These are phyloP conservation scores for Eleusine indica DNA, from an alignment of 176 grass and related monocot species.

Conservation along the genomic window DNA sequence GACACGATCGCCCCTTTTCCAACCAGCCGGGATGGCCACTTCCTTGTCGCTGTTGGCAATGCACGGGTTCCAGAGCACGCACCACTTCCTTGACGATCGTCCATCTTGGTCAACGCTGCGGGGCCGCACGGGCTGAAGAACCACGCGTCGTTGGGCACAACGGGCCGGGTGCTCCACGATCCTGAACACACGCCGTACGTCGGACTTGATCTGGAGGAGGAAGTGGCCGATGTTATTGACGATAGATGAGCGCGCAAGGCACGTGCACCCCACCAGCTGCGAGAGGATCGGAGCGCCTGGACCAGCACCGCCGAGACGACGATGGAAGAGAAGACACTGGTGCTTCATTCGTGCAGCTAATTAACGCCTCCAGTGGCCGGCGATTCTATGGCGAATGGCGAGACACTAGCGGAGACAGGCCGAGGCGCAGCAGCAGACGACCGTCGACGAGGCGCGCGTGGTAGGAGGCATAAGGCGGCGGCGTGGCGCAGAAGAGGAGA, in stretches of 20 bases:
- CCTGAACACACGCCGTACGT: not conserved
- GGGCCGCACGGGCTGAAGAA: no score
- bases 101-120: no score
- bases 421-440: no score
- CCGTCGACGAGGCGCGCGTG: no score
- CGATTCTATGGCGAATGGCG: no score
- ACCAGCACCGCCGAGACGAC: not conserved
- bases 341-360: no score
- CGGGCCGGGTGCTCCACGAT: constrained; percentile 16
- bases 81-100: not conserved
- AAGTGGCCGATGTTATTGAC: not conserved
- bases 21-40: not conserved
- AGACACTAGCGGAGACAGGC: no score
- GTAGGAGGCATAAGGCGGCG: no score
- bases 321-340: not conserved
- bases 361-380: no score
- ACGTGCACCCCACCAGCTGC: constrained; percentile 10
- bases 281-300: not conserved
- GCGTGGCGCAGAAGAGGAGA: no score
- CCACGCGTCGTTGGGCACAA: not conserved
- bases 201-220: not conserved
- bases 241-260: not conserved
- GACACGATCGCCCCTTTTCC: not conserved
- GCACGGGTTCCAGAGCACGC: constrained; percentile 18
- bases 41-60: not conserved